Percentiles rank a stretch among this genome's conserved stretches.
Conservation (phyloP, 495 filamentous ascomycete genomes). For the Aspergillus bertholletiae region DNA sequence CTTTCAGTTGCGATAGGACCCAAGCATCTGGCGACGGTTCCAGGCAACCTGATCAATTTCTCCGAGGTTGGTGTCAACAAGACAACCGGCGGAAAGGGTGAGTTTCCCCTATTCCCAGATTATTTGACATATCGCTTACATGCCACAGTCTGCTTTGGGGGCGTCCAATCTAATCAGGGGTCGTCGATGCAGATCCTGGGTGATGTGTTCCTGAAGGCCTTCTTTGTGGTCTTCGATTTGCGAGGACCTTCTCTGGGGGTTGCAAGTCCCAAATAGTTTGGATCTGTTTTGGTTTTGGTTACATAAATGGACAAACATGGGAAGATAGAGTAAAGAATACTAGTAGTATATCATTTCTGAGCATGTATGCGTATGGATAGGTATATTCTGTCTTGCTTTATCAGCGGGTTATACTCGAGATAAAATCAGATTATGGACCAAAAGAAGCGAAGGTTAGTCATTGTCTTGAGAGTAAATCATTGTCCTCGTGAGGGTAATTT, state of each 20-base stretch:
- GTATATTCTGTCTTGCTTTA: neutral
- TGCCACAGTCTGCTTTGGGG: conserved; percentile 72
- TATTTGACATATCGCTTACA: neutral
- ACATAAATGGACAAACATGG: neutral
- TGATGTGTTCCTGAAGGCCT: conserved; percentile 74
- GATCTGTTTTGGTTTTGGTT: neutral
- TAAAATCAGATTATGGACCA: neutral
- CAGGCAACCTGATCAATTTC: conserved; percentile 67
- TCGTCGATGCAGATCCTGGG: conserved; percentile 67
- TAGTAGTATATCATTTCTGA: too few species aligned
- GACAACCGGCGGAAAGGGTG: conserved; percentile 35
- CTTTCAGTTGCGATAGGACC: conserved; percentile 63
- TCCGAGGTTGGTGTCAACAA: conserved; percentile 47
- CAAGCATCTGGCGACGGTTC: conserved; percentile 55
- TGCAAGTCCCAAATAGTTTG: conserved; percentile 20
- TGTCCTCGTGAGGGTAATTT: too few species aligned
- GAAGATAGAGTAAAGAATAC: neutral
- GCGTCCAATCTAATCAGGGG: conserved; percentile 60
- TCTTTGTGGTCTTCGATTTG: conserved; percentile 74
- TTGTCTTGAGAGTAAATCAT: too few species aligned
- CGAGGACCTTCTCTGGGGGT: conserved; percentile 43
- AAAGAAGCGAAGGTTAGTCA: too few species aligned
- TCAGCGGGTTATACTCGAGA: neutral
- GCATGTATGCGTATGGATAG: too few species aligned
- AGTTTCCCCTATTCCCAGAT: conserved; percentile 12